Percentiles rank a stretch among this genome's conserved stretches.
Evolutionary conservation across 208 protist genomes (phyloP).

Genomic region (Crithidia expoeki): DNA sequence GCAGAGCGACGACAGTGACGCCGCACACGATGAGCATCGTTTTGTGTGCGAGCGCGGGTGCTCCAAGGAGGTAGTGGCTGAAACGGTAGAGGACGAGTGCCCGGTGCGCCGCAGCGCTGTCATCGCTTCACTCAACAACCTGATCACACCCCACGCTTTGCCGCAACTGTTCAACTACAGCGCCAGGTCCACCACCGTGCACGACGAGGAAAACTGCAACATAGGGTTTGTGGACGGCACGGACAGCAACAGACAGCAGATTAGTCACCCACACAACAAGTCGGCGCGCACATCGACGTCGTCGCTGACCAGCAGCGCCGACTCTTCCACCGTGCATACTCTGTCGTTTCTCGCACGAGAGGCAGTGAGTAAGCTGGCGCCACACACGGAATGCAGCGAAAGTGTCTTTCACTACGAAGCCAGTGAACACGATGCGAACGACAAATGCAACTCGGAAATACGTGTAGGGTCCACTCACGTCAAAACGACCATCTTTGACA

Average conservation of each 20-base stretch:
- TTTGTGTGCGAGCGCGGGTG: slow-evolving; percentile 7
- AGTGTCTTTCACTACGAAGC: background rate
- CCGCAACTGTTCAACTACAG: slow-evolving; percentile 17
- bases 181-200: background rate
- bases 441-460: background rate
- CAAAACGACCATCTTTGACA: slow-evolving; percentile 28
- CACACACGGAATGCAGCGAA: background rate
- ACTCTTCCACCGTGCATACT: slow-evolving; percentile 3
- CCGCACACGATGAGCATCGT: background rate
- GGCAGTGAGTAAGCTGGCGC: too few species aligned
- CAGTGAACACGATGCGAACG: background rate
- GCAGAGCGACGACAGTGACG: slow-evolving; percentile 9
- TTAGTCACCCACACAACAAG: background rate
- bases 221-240: background rate
- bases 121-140: background rate
- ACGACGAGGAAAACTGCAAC: background rate
- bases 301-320: slow-evolving; percentile 8
- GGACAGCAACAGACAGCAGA: slow-evolving; percentile 12
- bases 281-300: slow-evolving; percentile 2
- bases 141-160: background rate
- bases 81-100: slow-evolving; percentile 1
- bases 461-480: slow-evolving; percentile 8
- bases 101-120: background rate
- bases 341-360: background rate
- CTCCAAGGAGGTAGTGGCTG: background rate